Percentiles rank a stretch among this genome's conserved stretches.
Conservation (phyloP, 345 rosid genomes). For the Linum usitatissimum region DNA sequence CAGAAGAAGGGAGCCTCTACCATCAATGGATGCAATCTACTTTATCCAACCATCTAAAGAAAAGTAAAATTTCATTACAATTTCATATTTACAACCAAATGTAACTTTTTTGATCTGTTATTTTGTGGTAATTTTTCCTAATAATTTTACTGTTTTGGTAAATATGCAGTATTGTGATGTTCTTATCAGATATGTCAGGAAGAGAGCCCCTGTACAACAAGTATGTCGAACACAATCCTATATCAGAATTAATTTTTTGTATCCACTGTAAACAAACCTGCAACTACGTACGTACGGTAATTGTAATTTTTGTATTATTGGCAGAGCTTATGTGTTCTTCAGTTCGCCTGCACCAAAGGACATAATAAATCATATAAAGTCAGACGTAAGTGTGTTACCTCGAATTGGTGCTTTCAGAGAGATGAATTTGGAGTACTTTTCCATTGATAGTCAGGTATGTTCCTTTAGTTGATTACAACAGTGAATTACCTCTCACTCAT, state of each 20-base stretch:
- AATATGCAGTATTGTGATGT: conserved; percentile 82
- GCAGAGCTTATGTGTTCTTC: conserved; percentile 81
- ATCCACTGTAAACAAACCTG: no score
- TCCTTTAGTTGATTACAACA: no score
- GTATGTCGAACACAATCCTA: conserved; percentile 27
- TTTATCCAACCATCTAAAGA: conserved; percentile 86
- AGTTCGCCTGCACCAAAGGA: conserved; percentile 67
- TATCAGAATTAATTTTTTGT: no score
- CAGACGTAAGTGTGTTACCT: conserved; percentile 76
- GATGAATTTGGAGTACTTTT: conserved; percentile 93
- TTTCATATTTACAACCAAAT: background rate
- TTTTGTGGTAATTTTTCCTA: background rate
- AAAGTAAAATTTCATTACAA: conserved; percentile 32
- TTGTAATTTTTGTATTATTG: background rate
- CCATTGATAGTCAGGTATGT: conserved; percentile 71
- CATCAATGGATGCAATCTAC: conserved; percentile 83
- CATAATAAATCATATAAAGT: conserved; percentile 72
- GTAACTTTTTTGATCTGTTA: background rate
- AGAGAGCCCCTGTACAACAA: conserved; percentile 87
- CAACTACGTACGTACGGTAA: no score
- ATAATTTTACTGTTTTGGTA: conserved; percentile 25
- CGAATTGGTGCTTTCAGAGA: conserved; percentile 88
- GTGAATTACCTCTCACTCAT: no score
- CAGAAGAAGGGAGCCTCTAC: conserved; percentile 80
- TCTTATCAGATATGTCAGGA: conserved; percentile 98